Evolutionary conservation across 441 rosid species (phyloP).

Genomic region (Aleurites moluccanus): DNA sequence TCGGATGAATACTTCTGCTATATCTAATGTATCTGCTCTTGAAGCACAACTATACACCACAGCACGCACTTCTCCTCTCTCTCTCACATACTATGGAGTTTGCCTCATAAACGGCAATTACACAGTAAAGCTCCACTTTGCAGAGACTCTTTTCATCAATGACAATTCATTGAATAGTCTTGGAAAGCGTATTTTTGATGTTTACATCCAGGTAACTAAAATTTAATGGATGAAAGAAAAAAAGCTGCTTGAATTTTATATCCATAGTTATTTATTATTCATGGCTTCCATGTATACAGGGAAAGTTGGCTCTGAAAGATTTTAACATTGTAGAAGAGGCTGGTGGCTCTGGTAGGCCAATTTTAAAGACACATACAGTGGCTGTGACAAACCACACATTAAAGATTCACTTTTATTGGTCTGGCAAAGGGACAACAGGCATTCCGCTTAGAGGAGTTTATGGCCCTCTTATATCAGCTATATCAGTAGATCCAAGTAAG

Average conservation of each 20-base stretch:
- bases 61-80: conserved; percentile 71
- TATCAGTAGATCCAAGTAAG: conserved; percentile 82
- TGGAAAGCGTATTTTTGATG: conserved; percentile 73
- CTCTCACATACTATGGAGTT: conserved; percentile 79
- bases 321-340: conserved; percentile 72
- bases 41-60: conserved; percentile 50
- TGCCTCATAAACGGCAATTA: conserved; percentile 77
- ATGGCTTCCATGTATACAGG: conserved; percentile 39
- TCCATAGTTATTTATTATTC: neutral
- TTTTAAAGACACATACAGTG: conserved; percentile 41
- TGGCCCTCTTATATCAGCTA: conserved; percentile 90
- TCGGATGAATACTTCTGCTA: conserved; percentile 48
- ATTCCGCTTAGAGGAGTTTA: conserved; percentile 78
- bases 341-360: conserved; percentile 60
- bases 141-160: conserved; percentile 65
- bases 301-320: conserved; percentile 54
- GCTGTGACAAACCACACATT: conserved; percentile 51
- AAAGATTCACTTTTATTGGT: conserved; percentile 79
- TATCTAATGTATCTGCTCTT: conserved; percentile 46
- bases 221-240: neutral
- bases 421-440: conserved; percentile 91
- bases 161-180: conserved; percentile 55
- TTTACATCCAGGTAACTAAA: conserved; percentile 66
- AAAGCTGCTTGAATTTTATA: neutral
- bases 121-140: conserved; percentile 73